phyloP scores from a whole-genome alignment of 1,139 yeast species.

The Arxiozyma slooffiae region DNA sequence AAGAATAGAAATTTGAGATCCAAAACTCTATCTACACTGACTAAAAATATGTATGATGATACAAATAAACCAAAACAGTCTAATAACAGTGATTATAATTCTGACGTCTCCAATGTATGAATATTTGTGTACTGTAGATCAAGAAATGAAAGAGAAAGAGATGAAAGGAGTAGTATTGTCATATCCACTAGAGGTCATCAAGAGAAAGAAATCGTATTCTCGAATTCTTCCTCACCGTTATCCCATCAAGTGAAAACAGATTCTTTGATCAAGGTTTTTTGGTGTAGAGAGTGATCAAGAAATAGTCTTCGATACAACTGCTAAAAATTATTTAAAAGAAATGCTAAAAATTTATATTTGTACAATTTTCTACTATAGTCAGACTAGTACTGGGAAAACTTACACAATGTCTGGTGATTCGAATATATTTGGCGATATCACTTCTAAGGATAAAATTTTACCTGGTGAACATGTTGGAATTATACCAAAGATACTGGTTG shows the following conservation, averaged over 20 bases:
- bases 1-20: background rate
- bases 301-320: slow-evolving; percentile 49
- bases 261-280: slow-evolving; percentile 58
- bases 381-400: slow-evolving; percentile 85
- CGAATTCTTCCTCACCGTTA: slow-evolving; percentile 12
- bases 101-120: slow-evolving; percentile 40
- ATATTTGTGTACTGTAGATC: slow-evolving; percentile 81
- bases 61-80: background rate
- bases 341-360: slow-evolving; percentile 59
- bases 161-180: slow-evolving; percentile 57
- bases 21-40: background rate
- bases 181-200: slow-evolving; percentile 35
- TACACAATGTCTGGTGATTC: slow-evolving; percentile 77
- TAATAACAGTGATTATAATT: slow-evolving; percentile 3
- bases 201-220: slow-evolving; percentile 33
- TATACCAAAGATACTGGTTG: slow-evolving; percentile 53
- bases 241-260: slow-evolving; percentile 39
- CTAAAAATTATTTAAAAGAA: slow-evolving; percentile 49
- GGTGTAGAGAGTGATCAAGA: slow-evolving; percentile 68
- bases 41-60: background rate
- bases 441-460: slow-evolving; percentile 17
- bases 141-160: slow-evolving; percentile 55
- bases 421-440: slow-evolving; percentile 18
- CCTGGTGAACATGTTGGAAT: slow-evolving; percentile 47
- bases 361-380: slow-evolving; percentile 80